Base-by-base conservation (phyloP, 2,329 filamentous ascomycete species). In the Pezicula neosporulosa region DNA sequence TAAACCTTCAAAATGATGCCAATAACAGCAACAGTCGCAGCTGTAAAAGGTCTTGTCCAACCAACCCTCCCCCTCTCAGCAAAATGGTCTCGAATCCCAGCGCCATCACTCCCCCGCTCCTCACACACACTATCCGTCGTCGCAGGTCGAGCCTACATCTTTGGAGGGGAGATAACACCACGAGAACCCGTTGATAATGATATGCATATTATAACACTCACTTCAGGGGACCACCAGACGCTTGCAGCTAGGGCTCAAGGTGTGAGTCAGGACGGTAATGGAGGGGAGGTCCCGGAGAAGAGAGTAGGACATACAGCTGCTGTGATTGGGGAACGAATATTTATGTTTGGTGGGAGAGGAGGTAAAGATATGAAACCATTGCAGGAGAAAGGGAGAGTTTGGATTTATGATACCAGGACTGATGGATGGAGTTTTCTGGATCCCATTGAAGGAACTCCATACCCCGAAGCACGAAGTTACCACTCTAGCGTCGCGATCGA, bases 261-360 rank as follows among this genome's bases (percentile, higher is more conserved):
- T 44, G 47, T 63, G 24, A 24, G 24, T 24, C 5, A 24, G 7
- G 6, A 24, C 7, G 24, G 24, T 6, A 24, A 4, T 24, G 24
- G 3, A 24, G 70, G 68, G 27, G 65, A 76, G 30, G 75, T 87
- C 1, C 89, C 90, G 0, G 69, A 75, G 1, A 77, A 89, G 2
- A 82, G 90, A 18, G 82, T 92, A 2, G 90, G 90, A 18, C 82
- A 90, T 58, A 85, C 89, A 33, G 82, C 86, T 0, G 80, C 85
- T 12, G 77, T 83, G 1, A 80, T 94, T 52, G 78, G 84, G 52
- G 77, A 79, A 42, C 83, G 83, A 19, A 83, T 95, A 61, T 93
- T 93, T 69, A 57, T 95, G 39, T 96, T 92, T 68, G 90, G 89
- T 44, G 90, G 91, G 9, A 83, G 89, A 42, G 85, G 86, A 33